These are phyloP conservation scores for Diplodia scrobiculata DNA, from an alignment of 2,329 filamentous ascomycete genomes.

Conservation along the genomic window DNA sequence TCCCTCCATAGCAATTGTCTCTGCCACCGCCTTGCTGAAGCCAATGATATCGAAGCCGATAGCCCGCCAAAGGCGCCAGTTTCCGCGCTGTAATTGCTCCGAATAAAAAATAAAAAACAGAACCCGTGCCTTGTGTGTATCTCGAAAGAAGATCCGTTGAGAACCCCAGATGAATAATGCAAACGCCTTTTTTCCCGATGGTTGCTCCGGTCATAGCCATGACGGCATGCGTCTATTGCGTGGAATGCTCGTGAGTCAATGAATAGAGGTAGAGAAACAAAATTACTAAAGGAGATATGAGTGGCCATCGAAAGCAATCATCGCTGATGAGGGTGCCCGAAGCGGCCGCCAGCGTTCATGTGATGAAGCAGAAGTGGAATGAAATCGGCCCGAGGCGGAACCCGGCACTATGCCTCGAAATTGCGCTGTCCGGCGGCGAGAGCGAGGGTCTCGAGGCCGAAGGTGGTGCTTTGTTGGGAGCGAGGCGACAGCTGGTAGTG, in stretches of 20 bases:
- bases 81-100: neutral
- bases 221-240: conserved; percentile 47
- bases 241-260: conserved; percentile 30
- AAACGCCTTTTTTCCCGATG: conserved; percentile 27
- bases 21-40: conserved; percentile 10
- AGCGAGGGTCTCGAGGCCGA: conserved; percentile 44
- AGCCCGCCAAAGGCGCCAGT: neutral
- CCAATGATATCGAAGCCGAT: neutral
- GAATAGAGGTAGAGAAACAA: neutral
- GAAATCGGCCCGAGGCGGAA: neutral
- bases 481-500: neutral
- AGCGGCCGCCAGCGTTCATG: neutral
- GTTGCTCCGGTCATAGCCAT: conserved; percentile 42
- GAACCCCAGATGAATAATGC: neutral
- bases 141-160: conserved; percentile 12
- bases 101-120: conserved; percentile 11
- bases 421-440: conserved; percentile 46
- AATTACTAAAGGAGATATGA: conserved; percentile 10
- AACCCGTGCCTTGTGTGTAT: conserved; percentile 29
- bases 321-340: neutral
- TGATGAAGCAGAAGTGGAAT: conserved; percentile 6
- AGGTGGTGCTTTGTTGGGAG: conserved; percentile 32
- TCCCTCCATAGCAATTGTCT: conserved; percentile 1
- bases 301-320: neutral
- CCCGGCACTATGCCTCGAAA: conserved; percentile 34